phyloP scores from a whole-genome alignment of 108 stramenopile genomes.

The Skeletonema potamos region DNA sequence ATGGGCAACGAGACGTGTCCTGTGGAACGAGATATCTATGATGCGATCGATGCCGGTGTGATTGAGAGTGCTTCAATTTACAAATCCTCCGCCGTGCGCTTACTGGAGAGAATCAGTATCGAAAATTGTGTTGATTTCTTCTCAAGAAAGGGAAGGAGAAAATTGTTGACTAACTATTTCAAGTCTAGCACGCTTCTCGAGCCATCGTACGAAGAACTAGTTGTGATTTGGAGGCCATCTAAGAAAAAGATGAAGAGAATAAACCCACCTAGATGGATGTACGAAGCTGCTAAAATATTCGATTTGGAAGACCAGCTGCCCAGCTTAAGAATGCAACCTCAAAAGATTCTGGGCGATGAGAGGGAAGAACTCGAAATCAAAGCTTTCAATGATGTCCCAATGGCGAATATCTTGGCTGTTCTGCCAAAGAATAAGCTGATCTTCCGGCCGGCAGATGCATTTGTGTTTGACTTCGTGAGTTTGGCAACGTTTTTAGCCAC shows the following conservation, averaged over 20 bases:
- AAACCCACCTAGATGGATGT: slow-evolving; percentile 60
- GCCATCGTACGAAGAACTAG: slow-evolving; percentile 81
- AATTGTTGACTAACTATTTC: slow-evolving; percentile 54
- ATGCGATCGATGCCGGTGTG: not conserved
- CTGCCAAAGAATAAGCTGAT: slow-evolving; percentile 77
- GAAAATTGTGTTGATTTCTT: slow-evolving; percentile 74
- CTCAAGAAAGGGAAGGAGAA: slow-evolving; percentile 49
- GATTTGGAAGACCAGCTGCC: slow-evolving; percentile 60
- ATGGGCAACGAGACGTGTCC: slow-evolving; percentile 17
- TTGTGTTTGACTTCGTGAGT: slow-evolving; percentile 72
- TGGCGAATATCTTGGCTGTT: slow-evolving; percentile 80
- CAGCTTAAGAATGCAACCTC: slow-evolving; percentile 6
- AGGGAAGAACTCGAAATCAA: slow-evolving; percentile 65
- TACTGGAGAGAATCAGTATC: slow-evolving; percentile 79
- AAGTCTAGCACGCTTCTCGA: slow-evolving; percentile 67
- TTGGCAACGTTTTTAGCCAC: slow-evolving; percentile 57
- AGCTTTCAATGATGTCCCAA: slow-evolving; percentile 72
- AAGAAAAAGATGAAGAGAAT: slow-evolving; percentile 18
- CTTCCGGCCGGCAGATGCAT: slow-evolving; percentile 82
- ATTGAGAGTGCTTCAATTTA: not conserved
- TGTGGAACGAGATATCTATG: slow-evolving; percentile 39
- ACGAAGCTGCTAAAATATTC: slow-evolving; percentile 73
- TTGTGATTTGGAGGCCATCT: slow-evolving; percentile 71
- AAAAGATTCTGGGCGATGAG: not conserved
- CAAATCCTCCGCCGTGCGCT: slow-evolving; percentile 35